phyloP scores from a whole-genome alignment of 805 yeast species.

The Candida silvatica region DNA sequence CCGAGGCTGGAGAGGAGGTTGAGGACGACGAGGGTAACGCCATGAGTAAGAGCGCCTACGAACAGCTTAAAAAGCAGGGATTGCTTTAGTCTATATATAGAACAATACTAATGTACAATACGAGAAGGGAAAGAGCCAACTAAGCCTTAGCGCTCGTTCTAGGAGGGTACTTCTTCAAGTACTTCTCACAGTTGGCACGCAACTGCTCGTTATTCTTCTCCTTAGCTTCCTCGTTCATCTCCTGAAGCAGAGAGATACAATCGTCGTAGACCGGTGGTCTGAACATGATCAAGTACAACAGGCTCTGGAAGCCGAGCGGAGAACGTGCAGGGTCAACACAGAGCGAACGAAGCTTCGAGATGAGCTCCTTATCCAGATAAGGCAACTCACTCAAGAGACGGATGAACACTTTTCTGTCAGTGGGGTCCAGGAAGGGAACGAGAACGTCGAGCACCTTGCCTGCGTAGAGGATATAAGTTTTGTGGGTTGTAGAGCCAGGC shows the following conservation, averaged over 20 bases:
- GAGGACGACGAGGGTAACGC: slow-evolving; percentile 94
- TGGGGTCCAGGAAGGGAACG: slow-evolving; percentile 75
- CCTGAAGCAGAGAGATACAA: slow-evolving; percentile 41
- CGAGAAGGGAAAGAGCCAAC: not conserved
- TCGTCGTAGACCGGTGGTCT: slow-evolving; percentile 72
- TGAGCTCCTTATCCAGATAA: slow-evolving; percentile 50
- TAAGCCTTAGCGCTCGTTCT: slow-evolving; percentile 1
- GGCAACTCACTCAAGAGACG: slow-evolving; percentile 87
- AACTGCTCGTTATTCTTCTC: slow-evolving; percentile 35
- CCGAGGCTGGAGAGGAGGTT: slow-evolving; percentile 61
- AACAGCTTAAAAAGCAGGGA: slow-evolving; percentile 85
- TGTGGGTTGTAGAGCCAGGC: slow-evolving; percentile 5
- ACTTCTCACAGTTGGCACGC: slow-evolving; percentile 34
- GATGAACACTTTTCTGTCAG: slow-evolving; percentile 73
- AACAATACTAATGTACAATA: not conserved
- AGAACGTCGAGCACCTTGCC: slow-evolving; percentile 64
- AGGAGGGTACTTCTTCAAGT: slow-evolving; percentile 38
- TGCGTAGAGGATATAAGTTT: slow-evolving; percentile 59
- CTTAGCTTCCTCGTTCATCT: slow-evolving; percentile 31
- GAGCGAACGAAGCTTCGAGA: slow-evolving; percentile 58
- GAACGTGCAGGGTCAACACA: slow-evolving; percentile 82
- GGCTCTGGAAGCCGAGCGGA: slow-evolving; percentile 71
- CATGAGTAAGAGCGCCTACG: slow-evolving; percentile 74
- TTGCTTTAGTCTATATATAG: slow-evolving; percentile 37
- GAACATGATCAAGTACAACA: slow-evolving; percentile 79